Evolutionary conservation across 2,329 filamentous ascomycete species (phyloP), one percentile per base, ranked within the genome.

Genomic region (Aspergillus terreus): DNA sequence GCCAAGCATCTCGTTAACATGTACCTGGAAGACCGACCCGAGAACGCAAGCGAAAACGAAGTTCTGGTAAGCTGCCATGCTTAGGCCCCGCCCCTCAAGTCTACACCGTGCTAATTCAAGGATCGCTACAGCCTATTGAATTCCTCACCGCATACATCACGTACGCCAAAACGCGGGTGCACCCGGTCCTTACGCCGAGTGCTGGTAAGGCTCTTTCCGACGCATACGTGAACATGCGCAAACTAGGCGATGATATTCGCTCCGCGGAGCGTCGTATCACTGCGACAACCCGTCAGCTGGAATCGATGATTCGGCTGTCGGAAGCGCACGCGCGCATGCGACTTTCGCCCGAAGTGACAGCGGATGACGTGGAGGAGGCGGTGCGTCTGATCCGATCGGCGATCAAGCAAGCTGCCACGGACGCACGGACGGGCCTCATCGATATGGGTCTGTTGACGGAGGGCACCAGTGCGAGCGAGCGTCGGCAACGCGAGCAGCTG

Each of bases 301-400:
- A 99, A 75, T 94, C 88, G 43, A 99, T 99, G 95, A 97, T 99
- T 67, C 92, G 94, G 55, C 86, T 99, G 3, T 78, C 92, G 1
- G 94, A 99, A 76, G 94, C 92, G 0, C 95, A 99, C 72, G 95
- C 94, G 46, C 96, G 96, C 73, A 99, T 99, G 95, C 88, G 94
- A 4, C 82, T 99, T 4, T 83, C 87, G 0, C 70, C 78, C 2
- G 82, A 79, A 12, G 94, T 99, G 40, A 91, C 88, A 0, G 83
- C 81, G 25, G 81, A 82, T 45, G 95, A 99, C 64, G 95, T 99
- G 5, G 76, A 84, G 46, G 94, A 99, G 75, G 92, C 94, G 0
- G 90, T 95, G 44, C 87, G 94, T 10, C 79, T 99, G 40, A 99
- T 99, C 72, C 90, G 92, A 65, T 88, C 86, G 1, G 94, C 95